A percentile compares a stretch with the other conserved stretches of the same genome.
Evolutionary conservation across 768 basidiomycete species (phyloP).

Genomic region (Kwoniella mangroviensis): DNA sequence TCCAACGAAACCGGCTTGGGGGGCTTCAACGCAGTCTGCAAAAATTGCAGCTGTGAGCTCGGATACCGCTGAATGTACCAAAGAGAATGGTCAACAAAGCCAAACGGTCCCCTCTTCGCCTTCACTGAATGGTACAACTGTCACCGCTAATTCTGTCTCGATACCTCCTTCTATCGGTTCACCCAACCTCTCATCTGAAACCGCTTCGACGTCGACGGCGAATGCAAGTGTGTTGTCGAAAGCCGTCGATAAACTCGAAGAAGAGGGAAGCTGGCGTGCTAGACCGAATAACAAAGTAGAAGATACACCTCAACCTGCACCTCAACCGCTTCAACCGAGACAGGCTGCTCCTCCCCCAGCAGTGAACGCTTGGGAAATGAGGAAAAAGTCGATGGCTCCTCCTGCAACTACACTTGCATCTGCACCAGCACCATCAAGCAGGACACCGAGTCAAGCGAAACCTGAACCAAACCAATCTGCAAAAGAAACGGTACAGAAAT

Average conservation of each 20-base stretch:
- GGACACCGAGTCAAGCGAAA: not conserved
- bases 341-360: conserved; percentile 28
- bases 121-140: conserved; percentile 32
- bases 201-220: conserved; percentile 26
- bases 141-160: conserved; percentile 21
- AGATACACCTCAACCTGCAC: conserved; percentile 1
- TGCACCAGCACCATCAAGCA: not conserved
- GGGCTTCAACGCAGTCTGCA: conserved; percentile 14
- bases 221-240: conserved; percentile 23
- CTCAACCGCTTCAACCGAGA: conserved; percentile 5
- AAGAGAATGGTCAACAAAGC: not conserved
- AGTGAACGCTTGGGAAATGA: conserved; percentile 52
- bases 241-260: conserved; percentile 21
- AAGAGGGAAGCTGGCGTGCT: conserved; percentile 38
- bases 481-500: not conserved
- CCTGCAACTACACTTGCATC: not conserved
- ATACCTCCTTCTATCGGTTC: conserved; percentile 18
- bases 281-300: conserved; percentile 14
- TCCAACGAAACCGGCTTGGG: conserved; percentile 28
- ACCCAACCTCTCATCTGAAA: conserved; percentile 21
- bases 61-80: not conserved
- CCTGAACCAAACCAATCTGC: not conserved
- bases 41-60: conserved; percentile 1
- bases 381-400: conserved; percentile 34
- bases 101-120: conserved; percentile 32